Conservation (phyloP, 2,329 filamentous ascomycete species). For the Pseudodiploospora longispora region DNA sequence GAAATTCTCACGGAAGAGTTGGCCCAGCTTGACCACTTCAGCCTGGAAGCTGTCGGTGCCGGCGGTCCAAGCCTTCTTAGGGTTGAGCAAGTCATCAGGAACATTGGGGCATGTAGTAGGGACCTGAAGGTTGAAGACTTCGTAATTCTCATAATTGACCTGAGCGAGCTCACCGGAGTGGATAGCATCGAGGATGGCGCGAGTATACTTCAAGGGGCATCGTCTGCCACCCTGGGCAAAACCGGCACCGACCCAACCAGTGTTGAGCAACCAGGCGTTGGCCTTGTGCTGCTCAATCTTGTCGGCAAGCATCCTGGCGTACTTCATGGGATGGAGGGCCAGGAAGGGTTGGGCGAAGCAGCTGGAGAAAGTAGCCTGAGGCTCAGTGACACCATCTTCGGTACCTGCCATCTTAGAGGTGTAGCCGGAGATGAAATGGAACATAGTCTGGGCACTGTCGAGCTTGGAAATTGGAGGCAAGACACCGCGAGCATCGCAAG, state of each 20-base stretch:
- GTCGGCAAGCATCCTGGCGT: slow-evolving; percentile 95
- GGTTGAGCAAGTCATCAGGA: slow-evolving; percentile 88
- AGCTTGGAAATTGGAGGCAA: slow-evolving; percentile 97
- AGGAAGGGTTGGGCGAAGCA: slow-evolving; percentile 99
- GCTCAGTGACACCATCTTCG: slow-evolving; percentile 93
- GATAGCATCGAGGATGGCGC: slow-evolving; percentile 95
- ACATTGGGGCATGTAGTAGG: slow-evolving; percentile 86
- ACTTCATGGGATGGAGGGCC: slow-evolving; percentile 97
- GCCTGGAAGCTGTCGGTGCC: slow-evolving; percentile 72
- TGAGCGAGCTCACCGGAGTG: slow-evolving; percentile 94
- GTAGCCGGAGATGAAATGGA: slow-evolving; percentile 99
- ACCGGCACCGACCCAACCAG: slow-evolving; percentile 90
- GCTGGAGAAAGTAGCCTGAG: slow-evolving; percentile 96
- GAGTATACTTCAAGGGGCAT: slow-evolving; percentile 97
- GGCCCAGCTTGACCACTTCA: slow-evolving; percentile 85
- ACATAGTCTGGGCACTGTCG: slow-evolving; percentile 92
- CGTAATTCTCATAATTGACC: slow-evolving; percentile 89
- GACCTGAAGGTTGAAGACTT: slow-evolving; percentile 94
- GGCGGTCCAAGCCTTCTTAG: slow-evolving; percentile 83
- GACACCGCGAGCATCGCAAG: slow-evolving; percentile 94
- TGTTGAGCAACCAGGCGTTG: slow-evolving; percentile 98
- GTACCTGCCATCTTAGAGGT: slow-evolving; percentile 99
- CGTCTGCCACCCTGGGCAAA: slow-evolving; percentile 88
- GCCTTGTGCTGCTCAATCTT: slow-evolving; percentile 94
- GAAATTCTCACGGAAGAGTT: slow-evolving; percentile 94